A percentile compares a stretch with the other conserved stretches of the same genome.
phyloP scores from a whole-genome alignment of 768 basidiomycete genomes.

The Postia placenta region DNA sequence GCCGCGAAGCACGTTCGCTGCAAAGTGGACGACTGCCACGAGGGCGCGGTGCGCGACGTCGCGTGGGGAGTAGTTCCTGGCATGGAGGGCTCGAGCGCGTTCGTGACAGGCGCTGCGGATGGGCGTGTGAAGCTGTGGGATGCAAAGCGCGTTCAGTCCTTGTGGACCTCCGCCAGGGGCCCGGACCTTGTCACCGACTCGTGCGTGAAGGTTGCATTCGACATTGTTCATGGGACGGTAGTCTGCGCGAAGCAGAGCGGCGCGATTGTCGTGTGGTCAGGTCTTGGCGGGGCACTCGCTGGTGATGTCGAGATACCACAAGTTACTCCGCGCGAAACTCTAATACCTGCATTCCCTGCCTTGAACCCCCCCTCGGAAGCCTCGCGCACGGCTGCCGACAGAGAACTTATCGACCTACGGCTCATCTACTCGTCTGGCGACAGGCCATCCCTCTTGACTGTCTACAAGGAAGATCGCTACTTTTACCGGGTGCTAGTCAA shows the following conservation, averaged over 20 bases:
- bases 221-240: constrained; percentile 37
- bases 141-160: constrained; percentile 40
- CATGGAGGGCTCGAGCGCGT: constrained; percentile 13
- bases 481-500: constrained; percentile 49
- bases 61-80: constrained; percentile 37
- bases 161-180: constrained; percentile 55
- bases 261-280: constrained; percentile 49
- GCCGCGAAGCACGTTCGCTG: constrained; percentile 44
- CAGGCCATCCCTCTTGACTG: constrained; percentile 38
- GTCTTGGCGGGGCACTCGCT: constrained; percentile 27
- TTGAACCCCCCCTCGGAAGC: constrained; percentile 2
- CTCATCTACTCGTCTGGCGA: neutral
- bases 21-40: constrained; percentile 52
- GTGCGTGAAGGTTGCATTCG: constrained; percentile 43
- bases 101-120: constrained; percentile 54
- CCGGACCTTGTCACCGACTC: constrained; percentile 38
- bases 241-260: constrained; percentile 53
- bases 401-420: constrained; percentile 5
- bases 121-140: constrained; percentile 76
- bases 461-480: constrained; percentile 41
- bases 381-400: neutral
- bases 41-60: constrained; percentile 50
- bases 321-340: constrained; percentile 5
- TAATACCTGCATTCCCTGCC: constrained; percentile 10
- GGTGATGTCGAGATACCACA: constrained; percentile 2